Conservation (phyloP, 31 red algal genomes). For the Endocladia muricata region DNA sequence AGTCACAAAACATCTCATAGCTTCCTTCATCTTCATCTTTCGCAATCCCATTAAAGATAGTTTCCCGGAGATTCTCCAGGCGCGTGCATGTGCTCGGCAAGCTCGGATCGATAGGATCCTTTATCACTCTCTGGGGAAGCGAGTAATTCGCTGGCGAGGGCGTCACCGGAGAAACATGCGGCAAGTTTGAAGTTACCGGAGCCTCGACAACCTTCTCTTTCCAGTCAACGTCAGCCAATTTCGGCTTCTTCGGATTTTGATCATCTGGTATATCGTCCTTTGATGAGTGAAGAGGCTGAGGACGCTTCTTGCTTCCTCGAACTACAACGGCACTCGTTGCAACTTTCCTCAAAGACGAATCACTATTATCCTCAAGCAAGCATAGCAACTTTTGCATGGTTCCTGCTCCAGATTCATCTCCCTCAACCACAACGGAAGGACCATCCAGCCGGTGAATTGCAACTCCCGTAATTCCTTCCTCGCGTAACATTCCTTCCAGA, state of each 20-base stretch:
- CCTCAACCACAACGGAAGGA: constrained; percentile 5
- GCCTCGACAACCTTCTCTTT: neutral
- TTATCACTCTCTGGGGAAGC: constrained; percentile 11
- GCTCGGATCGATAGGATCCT: constrained; percentile 22
- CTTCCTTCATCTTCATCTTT: constrained; percentile 27
- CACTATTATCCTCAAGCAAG: neutral
- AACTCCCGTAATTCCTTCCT: constrained; percentile 14
- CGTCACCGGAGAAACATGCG: constrained; percentile 58
- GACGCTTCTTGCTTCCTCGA: neutral
- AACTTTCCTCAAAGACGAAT: neutral
- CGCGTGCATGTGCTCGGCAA: constrained; percentile 24
- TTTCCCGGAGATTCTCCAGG: constrained; percentile 37
- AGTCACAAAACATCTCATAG: constrained; percentile 35
- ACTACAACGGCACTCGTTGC: neutral
- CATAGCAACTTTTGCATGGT: constrained; percentile 4
- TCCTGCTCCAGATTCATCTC: neutral
- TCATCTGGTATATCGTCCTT: neutral
- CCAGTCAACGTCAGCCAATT: constrained; percentile 2
- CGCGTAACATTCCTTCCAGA: constrained; percentile 8
- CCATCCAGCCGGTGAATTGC: constrained; percentile 10
- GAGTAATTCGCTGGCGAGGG: constrained; percentile 48
- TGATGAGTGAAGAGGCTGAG: neutral
- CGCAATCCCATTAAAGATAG: constrained; percentile 20
- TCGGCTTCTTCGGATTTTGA: constrained; percentile 24
- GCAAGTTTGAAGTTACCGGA: constrained; percentile 4